Conservation (phyloP, 2,329 filamentous ascomycete genomes). For the Colletotrichum sojae region DNA sequence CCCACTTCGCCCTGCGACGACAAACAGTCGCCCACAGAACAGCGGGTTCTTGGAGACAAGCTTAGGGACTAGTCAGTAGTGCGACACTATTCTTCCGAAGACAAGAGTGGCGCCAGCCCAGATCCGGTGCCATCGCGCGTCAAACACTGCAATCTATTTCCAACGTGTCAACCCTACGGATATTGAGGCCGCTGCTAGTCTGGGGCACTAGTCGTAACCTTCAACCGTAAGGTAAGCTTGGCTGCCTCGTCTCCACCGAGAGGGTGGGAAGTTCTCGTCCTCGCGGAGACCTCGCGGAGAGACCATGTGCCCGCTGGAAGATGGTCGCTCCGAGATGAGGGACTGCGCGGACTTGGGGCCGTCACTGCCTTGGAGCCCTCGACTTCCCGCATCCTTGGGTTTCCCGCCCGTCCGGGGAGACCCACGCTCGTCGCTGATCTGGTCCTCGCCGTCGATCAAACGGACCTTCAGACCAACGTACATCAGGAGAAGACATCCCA, state of each 20-base stretch:
- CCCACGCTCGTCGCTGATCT: conserved; percentile 25
- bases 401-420: conserved; percentile 31
- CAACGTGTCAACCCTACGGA: conserved; percentile 39
- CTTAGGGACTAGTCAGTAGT: conserved; percentile 36
- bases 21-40: conserved; percentile 4
- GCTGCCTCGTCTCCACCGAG: conserved; percentile 17
- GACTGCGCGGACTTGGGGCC: conserved; percentile 17
- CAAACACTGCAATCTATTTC: conserved; percentile 37
- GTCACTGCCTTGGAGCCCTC: conserved; percentile 13
- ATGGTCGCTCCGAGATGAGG: conserved; percentile 39
- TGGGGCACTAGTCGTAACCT: conserved; percentile 36
- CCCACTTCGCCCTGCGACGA: conserved; percentile 4
- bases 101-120: conserved; percentile 23
- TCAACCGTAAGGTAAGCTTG: conserved; percentile 33
- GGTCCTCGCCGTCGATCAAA: conserved; percentile 39
- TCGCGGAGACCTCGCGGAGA: conserved; percentile 2
- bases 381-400: conserved; percentile 14
- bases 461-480: conserved; percentile 33
- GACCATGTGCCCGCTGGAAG: conserved; percentile 25
- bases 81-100: conserved; percentile 39
- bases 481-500: conserved; percentile 13
- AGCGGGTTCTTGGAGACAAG: conserved; percentile 29
- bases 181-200: conserved; percentile 28
- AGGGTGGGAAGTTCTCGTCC: not conserved
- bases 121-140: conserved; percentile 17